These are phyloP conservation scores for Debaryomyces psychrophilus DNA, from an alignment of 1,139 yeast species.

Conservation along the genomic window DNA sequence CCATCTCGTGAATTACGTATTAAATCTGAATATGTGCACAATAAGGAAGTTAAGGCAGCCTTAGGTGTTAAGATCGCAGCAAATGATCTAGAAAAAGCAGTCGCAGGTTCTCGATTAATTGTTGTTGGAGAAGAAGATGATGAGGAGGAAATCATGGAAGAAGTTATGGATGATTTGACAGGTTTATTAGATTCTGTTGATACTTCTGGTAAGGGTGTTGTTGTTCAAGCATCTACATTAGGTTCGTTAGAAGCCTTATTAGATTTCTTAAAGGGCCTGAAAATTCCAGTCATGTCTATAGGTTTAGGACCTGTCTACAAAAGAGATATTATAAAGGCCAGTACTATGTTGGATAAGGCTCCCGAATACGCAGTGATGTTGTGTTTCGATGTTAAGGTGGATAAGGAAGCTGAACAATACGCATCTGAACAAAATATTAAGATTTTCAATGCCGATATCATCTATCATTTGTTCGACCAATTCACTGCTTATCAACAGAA, in stretches of 20 bases:
- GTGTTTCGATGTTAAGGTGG: constrained; percentile 96
- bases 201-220: constrained; percentile 92
- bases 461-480: constrained; percentile 93
- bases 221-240: constrained; percentile 96
- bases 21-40: constrained; percentile 92
- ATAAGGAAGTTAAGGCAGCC: constrained; percentile 98
- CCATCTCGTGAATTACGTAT: constrained; percentile 95
- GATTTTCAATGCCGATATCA: constrained; percentile 93
- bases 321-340: constrained; percentile 97
- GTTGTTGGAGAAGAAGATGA: constrained; percentile 98
- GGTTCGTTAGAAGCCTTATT: constrained; percentile 97
- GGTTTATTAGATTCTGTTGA: constrained; percentile 94
- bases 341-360: constrained; percentile 95
- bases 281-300: constrained; percentile 98
- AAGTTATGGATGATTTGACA: constrained; percentile 97
- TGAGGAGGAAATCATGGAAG: constrained; percentile 96
- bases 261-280: constrained; percentile 97
- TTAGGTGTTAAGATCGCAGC: constrained; percentile 99
- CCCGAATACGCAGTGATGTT: constrained; percentile 95
- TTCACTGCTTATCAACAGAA: constrained; percentile 91
- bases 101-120: constrained; percentile 95
- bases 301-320: constrained; percentile 97
- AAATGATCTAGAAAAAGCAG: constrained; percentile 95
- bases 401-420: constrained; percentile 97
- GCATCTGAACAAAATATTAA: constrained; percentile 91